Percentiles rank a stretch among this genome's conserved stretches.
phyloP scores from a whole-genome alignment of 78 protist species.

The Bigelowiella natans region DNA sequence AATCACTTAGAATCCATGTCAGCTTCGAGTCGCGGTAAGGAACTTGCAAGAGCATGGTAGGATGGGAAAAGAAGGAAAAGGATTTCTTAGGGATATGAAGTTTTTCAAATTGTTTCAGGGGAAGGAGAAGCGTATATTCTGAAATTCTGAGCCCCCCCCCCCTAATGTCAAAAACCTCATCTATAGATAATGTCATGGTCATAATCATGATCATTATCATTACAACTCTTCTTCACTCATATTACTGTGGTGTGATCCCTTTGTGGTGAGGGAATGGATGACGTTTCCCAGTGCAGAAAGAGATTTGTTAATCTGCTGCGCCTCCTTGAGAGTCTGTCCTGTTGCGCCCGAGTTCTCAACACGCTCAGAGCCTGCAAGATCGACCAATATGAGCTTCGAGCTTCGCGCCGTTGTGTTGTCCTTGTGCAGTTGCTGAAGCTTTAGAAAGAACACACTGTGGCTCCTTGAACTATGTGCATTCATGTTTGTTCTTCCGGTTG shows the following conservation, averaged over 20 bases:
- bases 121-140: too few species aligned
- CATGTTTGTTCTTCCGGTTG: slow-evolving; percentile 21
- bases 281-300: slow-evolving; percentile 73
- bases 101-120: too few species aligned
- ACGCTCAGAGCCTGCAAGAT: slow-evolving; percentile 85
- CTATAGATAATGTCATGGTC: too few species aligned
- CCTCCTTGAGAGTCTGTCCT: slow-evolving; percentile 58
- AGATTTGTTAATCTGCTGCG: slow-evolving; percentile 72
- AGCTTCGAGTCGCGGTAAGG: slow-evolving; percentile 85
- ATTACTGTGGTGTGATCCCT: background rate
- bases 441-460: slow-evolving; percentile 26
- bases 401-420: slow-evolving; percentile 13
- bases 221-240: too few species aligned
- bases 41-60: slow-evolving; percentile 40
- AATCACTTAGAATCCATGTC: slow-evolving; percentile 75
- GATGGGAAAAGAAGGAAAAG: too few species aligned
- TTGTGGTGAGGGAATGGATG: slow-evolving; percentile 70
- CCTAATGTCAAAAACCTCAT: too few species aligned
- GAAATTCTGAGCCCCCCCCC: too few species aligned
- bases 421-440: background rate
- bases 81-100: too few species aligned
- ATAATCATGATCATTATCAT: too few species aligned
- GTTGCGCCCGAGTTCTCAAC: slow-evolving; percentile 65
- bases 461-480: slow-evolving; percentile 29
- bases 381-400: slow-evolving; percentile 70